Evolutionary conservation across 192 early-diverging fungal genomes (phyloP), one percentile per base, ranked within the genome.

Genomic region (Polychytrium aggregatum): DNA sequence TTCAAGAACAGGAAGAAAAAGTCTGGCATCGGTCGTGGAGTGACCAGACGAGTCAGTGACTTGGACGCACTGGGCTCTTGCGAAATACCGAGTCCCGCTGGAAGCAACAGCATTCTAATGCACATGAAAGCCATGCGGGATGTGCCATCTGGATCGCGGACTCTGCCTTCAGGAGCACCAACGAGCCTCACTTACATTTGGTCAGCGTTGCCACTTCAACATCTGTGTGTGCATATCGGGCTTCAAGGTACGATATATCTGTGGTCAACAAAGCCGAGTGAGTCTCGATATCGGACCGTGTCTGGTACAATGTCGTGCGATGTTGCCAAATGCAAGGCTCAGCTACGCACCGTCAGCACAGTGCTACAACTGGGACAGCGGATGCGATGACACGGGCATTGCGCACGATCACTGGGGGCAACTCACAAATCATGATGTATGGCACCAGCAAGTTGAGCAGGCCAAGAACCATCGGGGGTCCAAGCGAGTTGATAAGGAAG

Each of bases 1-100:
- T 76, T 76, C 58, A 76, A 72, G 11, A 72, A 35, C 20, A 76
- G 55, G 43, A 68, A 76, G 46, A 58, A 58, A 44, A 66, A 70
- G 60, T 68, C 70, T 46, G n/a, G n/a, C n/a, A n/a, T n/a, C n/a
- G n/a, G n/a, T n/a, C n/a, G n/a, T n/a, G n/a, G n/a, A n/a, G n/a
- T n/a, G n/a, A n/a, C n/a, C n/a, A n/a, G n/a, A n/a, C n/a, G n/a
- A n/a, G n/a, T n/a, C n/a, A n/a, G n/a, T n/a, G n/a, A n/a, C n/a
- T n/a, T n/a, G n/a, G n/a, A n/a, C n/a, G n/a, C n/a, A n/a, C n/a
- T n/a, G n/a, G n/a, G n/a, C n/a, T n/a, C n/a, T n/a, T n/a, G n/a
- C n/a, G n/a, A n/a, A n/a, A n/a, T n/a, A n/a, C n/a, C n/a, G n/a
- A n/a, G n/a, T n/a, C n/a, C n/a, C n/a, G n/a, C n/a, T n/a, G n/a